phyloP scores from a whole-genome alignment of 2,329 filamentous ascomycete species.

The Graphilbum sp. region DNA sequence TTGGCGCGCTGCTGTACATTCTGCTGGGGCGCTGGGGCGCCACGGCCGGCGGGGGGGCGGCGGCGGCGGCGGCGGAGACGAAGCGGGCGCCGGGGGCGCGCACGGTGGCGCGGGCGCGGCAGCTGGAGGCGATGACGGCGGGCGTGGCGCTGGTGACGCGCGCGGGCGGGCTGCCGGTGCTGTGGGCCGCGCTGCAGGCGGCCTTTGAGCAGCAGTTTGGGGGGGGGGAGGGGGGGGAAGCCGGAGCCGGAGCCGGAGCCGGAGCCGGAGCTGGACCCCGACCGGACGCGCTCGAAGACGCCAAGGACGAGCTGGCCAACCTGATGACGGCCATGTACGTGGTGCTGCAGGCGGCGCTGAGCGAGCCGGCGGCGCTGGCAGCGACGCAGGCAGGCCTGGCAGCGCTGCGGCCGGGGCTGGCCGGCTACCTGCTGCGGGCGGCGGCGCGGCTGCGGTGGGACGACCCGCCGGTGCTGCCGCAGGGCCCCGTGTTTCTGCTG shows the following conservation, averaged over 20 bases:
- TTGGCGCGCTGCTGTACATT: conserved; percentile 43
- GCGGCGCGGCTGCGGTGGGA: conserved; percentile 59
- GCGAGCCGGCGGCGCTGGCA: conserved; percentile 24
- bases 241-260: too few species aligned
- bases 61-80: too few species aligned
- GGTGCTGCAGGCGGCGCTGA: conserved; percentile 38
- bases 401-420: conserved; percentile 46
- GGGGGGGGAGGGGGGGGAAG: too few species aligned
- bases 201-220: conserved; percentile 36
- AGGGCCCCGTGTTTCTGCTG: conserved; percentile 59
- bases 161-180: conserved; percentile 29
- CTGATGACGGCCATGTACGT: conserved; percentile 13
- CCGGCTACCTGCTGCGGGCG: conserved; percentile 55
- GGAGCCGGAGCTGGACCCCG: too few species aligned
- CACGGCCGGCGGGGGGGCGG: conserved; percentile 34
- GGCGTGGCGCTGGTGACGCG: conserved; percentile 35
- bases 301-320: conserved; percentile 26
- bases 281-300: conserved; percentile 27
- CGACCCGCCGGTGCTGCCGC: conserved; percentile 42
- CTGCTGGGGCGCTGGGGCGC: conserved; percentile 55
- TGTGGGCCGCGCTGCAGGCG: conserved; percentile 33
- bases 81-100: conserved; percentile 10
- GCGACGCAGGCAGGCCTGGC: conserved; percentile 12
- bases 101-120: conserved; percentile 22
- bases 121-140: conserved; percentile 42